These are phyloP conservation scores for Tremella mesenterica DNA, from an alignment of 768 basidiomycete species.

Conservation along the genomic window DNA sequence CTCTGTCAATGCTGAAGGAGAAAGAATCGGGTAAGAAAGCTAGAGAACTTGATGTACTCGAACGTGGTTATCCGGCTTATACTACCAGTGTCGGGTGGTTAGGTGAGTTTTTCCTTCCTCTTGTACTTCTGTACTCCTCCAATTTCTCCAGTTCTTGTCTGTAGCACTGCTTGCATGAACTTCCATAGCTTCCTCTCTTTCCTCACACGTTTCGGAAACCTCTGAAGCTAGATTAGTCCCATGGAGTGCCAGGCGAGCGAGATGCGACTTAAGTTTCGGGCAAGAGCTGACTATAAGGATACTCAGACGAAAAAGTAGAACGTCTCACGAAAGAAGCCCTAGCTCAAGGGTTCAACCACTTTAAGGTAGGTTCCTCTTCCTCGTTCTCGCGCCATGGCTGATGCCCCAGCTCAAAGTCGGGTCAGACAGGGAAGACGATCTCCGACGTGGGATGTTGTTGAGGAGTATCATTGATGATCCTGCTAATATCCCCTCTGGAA, in stretches of 20 bases:
- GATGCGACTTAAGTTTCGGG: background rate
- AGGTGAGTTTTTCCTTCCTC: slow-evolving; percentile 46
- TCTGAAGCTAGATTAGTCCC: too few species aligned
- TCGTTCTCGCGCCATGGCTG: background rate
- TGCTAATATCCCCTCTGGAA: slow-evolving; percentile 60
- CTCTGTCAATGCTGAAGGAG: slow-evolving; percentile 67
- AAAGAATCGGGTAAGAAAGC: slow-evolving; percentile 68
- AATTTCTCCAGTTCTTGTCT: too few species aligned
- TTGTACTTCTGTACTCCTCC: background rate
- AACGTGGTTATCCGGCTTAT: slow-evolving; percentile 79
- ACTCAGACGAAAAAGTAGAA: slow-evolving; percentile 83
- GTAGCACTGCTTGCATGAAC: too few species aligned
- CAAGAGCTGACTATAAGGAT: slow-evolving; percentile 49
- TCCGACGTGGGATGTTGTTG: slow-evolving; percentile 78
- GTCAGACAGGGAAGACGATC: slow-evolving; percentile 66
- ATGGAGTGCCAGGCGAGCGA: too few species aligned
- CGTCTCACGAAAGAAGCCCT: slow-evolving; percentile 79
- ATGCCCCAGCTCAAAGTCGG: slow-evolving; percentile 74
- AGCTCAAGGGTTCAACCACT: slow-evolving; percentile 85
- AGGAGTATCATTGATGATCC: slow-evolving; percentile 93
- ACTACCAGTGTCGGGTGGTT: slow-evolving; percentile 91
- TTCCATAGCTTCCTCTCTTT: too few species aligned
- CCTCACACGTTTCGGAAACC: too few species aligned
- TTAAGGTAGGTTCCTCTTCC: slow-evolving; percentile 53
- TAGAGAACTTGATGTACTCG: slow-evolving; percentile 64